These are phyloP conservation scores for Candida sp. DNA, from an alignment of 1,139 yeast species.

Conservation along the genomic window DNA sequence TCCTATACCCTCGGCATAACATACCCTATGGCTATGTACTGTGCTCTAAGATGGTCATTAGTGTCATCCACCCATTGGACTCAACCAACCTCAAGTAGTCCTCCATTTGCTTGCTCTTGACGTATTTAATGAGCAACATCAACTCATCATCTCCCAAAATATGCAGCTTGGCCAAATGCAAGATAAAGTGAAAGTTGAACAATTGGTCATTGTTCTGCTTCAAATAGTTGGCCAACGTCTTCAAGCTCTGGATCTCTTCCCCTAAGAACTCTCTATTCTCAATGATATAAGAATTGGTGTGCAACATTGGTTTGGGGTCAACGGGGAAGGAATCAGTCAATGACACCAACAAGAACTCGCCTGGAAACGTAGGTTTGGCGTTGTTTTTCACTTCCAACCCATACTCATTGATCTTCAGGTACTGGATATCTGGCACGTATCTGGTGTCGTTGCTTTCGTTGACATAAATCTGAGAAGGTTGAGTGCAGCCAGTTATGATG, in stretches of 20 bases:
- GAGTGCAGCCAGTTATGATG: slow-evolving; percentile 85
- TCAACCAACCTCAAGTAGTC: slow-evolving; percentile 61
- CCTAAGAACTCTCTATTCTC: slow-evolving; percentile 83
- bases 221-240: slow-evolving; percentile 45
- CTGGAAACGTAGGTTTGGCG: slow-evolving; percentile 97
- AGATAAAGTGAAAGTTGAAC: slow-evolving; percentile 76
- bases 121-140: slow-evolving; percentile 46
- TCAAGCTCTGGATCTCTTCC: slow-evolving; percentile 63
- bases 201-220: slow-evolving; percentile 37
- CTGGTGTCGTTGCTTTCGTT: slow-evolving; percentile 71
- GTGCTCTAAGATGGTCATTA: slow-evolving; percentile 60
- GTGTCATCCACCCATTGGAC: slow-evolving; percentile 78
- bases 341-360: slow-evolving; percentile 87
- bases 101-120: slow-evolving; percentile 38
- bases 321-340: slow-evolving; percentile 93
- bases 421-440: slow-evolving; percentile 95
- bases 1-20: neutral
- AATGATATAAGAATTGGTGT: slow-evolving; percentile 58
- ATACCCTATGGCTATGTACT: slow-evolving; percentile 18
- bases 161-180: slow-evolving; percentile 57
- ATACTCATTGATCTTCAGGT: slow-evolving; percentile 85
- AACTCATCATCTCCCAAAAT: slow-evolving; percentile 59
- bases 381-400: slow-evolving; percentile 84
- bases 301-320: slow-evolving; percentile 56
- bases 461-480: slow-evolving; percentile 87